Percentiles rank a stretch among this genome's conserved stretches.
These are phyloP conservation scores for Beauveria caledonica DNA, from an alignment of 2,329 filamentous ascomycete species.

Conservation along the genomic window DNA sequence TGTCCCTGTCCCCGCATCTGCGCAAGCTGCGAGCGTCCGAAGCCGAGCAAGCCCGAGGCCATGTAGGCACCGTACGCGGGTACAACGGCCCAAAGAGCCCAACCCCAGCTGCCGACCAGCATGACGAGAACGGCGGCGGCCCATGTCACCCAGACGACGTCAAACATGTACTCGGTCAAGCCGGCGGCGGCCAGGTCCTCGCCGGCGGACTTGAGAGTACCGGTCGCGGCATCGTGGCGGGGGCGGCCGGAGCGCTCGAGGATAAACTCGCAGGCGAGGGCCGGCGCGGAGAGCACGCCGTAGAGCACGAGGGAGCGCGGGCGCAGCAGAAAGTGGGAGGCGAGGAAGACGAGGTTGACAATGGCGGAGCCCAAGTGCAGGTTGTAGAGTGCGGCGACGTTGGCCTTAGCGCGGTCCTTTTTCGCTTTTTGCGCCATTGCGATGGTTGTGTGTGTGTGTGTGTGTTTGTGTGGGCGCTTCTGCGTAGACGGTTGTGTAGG, in stretches of 20 bases:
- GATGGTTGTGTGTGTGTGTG: not conserved
- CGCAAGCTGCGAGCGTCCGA: slow-evolving; percentile 45
- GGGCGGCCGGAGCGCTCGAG: slow-evolving; percentile 82
- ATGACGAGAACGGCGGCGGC: slow-evolving; percentile 63
- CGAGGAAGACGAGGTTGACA: slow-evolving; percentile 67
- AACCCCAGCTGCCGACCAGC: slow-evolving; percentile 71
- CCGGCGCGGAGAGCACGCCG: slow-evolving; percentile 62
- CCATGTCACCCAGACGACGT: slow-evolving; percentile 93
- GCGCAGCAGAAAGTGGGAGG: slow-evolving; percentile 57
- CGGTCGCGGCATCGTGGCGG: slow-evolving; percentile 54
- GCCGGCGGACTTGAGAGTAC: slow-evolving; percentile 64
- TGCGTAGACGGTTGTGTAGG: not conserved
- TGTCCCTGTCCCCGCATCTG: slow-evolving; percentile 33
- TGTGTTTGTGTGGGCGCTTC: not conserved
- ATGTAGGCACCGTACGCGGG: slow-evolving; percentile 49
- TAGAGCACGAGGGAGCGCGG: slow-evolving; percentile 55
- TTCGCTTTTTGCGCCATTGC: slow-evolving; percentile 55
- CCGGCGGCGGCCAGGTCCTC: slow-evolving; percentile 84
- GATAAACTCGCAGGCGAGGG: slow-evolving; percentile 71
- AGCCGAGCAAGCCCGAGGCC: slow-evolving; percentile 44
- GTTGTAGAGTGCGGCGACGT: slow-evolving; percentile 66
- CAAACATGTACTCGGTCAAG: slow-evolving; percentile 97
- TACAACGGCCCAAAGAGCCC: slow-evolving; percentile 46
- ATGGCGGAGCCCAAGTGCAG: slow-evolving; percentile 69
- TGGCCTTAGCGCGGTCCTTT: slow-evolving; percentile 66